Base-by-base conservation (phyloP, 2,329 filamentous ascomycete genomes). In the Hortaea werneckii region DNA sequence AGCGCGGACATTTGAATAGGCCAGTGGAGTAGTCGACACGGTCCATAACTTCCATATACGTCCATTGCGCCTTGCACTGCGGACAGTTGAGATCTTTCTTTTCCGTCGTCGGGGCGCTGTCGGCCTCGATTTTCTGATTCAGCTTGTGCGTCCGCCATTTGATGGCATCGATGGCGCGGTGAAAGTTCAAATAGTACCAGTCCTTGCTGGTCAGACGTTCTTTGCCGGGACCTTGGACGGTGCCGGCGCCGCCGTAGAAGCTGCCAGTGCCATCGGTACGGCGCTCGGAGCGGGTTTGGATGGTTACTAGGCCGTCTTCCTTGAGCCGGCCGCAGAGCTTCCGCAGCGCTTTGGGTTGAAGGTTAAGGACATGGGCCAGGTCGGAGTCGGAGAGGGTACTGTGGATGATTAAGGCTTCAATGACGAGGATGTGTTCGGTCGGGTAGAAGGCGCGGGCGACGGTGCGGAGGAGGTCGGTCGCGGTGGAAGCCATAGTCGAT, bases 151-250 rank as follows among this genome's bases (percentile, higher is more conserved):
- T 81, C 51, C 87, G 83, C 77, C 85, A 98, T 66, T 98, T 98
- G 68, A 95, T 94, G 41, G 87, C 87, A 67, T 98, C 92, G 60
- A 98, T 87, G 32, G 90, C 87, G 47, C 87, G 85, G 49, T 92
- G 87, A 60, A 94, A 94, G 64, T 95, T 89, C 63, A 98, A 90
- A 67, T 87, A 98, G 71, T 94, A 98, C 75, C 95, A 98, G 51
- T 90, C 94, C 58, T 87, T 80, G 62, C 61, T 54, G 29, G 57
- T 58, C 26, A 62, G 42, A n/a, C 64, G 54, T 45, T 65, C 61
- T 40, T 63, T 64, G 28, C 56, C 58, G 32, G n/a, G n/a, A 9
- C 8, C n/a, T 28, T 52, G 48, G 45, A 56, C 46, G 38, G 47
- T 45, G 32, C 45, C 47, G 29, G 29, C 44, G 20, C 20, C 20